Base-by-base conservation (phyloP, 2,329 filamentous ascomycete species). In the Venturia pyrina region DNA sequence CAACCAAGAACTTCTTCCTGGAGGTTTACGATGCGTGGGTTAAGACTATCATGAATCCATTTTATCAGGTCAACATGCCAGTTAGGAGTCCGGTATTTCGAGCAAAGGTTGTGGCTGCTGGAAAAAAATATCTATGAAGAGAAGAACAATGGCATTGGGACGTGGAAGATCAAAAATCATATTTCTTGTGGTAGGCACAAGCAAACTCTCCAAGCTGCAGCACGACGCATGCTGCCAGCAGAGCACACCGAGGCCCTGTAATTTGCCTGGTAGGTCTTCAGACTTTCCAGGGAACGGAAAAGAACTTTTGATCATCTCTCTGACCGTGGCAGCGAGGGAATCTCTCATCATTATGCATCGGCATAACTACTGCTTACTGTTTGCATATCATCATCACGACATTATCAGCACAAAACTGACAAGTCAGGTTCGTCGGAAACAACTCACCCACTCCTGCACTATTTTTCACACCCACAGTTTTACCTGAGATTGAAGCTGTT, bases 1-100 rank as follows among this genome's bases (percentile, higher is more conserved):
- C 95, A 5, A 90, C 98, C 71, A 87, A 91, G 75, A 91, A 91
- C 77, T 99, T 98, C 80, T 96, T 99, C 80, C 83, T 85, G 19
- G 95, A 99, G 75, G 90, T 97, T 15, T 98, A 97, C 78, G 95
- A 99, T 78, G 91, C 88, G 70, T 99, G 93, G 88, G 86, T 96
- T 69, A 99, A 99, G 83, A 90, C 93, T 15, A 87, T 93, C 66
- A 98, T 99, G 95, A 98, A 87, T 74, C 95, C 95, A 0, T 99
- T 99, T 76, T 98, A 97, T 80, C 83, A 84, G 65, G 86, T 89
- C 65, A 93, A 96, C 69, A 89, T 89, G 82, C 88, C 90, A 71
- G 87, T 99, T 64, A 87, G 83, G 73, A 98, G 93, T 77, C 89
- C 91, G 0, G 85, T 97, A 1, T 99, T 99, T 75, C 84, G 90